Evolutionary conservation across 108 stramenopile species (phyloP), one percentile per base, ranked within the genome.

Genomic region (Schizochytrium sp.): DNA sequence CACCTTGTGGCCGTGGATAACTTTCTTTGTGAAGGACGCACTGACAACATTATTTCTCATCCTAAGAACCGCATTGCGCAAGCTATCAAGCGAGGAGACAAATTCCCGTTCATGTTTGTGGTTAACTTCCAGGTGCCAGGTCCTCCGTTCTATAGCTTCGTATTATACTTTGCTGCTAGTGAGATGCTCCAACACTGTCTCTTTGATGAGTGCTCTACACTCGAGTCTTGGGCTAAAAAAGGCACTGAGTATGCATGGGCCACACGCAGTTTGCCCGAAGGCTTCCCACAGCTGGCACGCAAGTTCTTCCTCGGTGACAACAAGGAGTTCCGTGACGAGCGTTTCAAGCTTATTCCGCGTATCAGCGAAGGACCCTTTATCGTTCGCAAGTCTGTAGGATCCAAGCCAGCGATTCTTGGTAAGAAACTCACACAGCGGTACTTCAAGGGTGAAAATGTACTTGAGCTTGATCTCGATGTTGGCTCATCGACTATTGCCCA

Each of bases 391-490:
- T 87, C 93, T 2, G 93, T 94, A 2, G 91, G 91, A 19, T 92
- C 90, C 61, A 94, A 91, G 89, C 94, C 93, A 1, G 91, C 93
- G 4, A 89, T 94, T 28, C 72, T 94, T n/a, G 93, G 92, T 40
- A 92, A 90, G 50, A 94, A 93, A 88, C 4, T 89, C 46, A 28
- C 15, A 60, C 72, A 87, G 61, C 88, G 88, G 19, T 58, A 72
- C 46, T 58, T 69, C 1, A 15, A 46, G 46, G 4, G 7, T 17
- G 50, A 69, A 56, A 19, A 60, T 4, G 93, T 93, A 64, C 57
- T 94, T 40, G 94, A 94, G 93, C 89, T 93, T 10, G 94, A 94
- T 60, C 88, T 92, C 53, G 92, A 94, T 83, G 87, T 94, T 0
- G 91, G 61, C 44, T 61, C 69, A 44, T 89, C 88, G 2, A 46